Conservation (phyloP, 495 filamentous ascomycete species). For the Melanomma pulvis-pyrius region DNA sequence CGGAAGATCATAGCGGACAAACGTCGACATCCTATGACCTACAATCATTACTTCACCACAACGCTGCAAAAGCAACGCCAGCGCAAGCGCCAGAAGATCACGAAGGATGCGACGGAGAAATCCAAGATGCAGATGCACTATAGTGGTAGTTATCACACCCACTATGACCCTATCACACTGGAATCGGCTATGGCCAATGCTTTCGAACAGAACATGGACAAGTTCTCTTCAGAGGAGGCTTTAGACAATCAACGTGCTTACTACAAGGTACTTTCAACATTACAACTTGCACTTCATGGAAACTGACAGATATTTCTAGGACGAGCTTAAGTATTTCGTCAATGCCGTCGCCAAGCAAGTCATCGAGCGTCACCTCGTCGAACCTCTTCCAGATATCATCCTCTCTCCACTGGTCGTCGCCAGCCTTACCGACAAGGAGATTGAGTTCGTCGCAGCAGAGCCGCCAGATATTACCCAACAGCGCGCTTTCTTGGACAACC, state of each 20-base stretch:
- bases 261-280: conserved; percentile 36
- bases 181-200: neutral
- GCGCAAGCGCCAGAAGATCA: no score
- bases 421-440: conserved; percentile 38
- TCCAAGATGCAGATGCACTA: neutral
- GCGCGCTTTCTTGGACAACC: neutral
- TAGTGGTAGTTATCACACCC: no score
- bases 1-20: conserved; percentile 34
- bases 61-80: conserved; percentile 32
- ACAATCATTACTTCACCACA: conserved; percentile 41
- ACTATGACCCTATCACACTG: conserved; percentile 1
- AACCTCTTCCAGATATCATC: conserved; percentile 29
- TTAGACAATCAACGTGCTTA: conserved; percentile 32
- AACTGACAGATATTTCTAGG: conserved; percentile 18
- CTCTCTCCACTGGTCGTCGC: conserved; percentile 38
- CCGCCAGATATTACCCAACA: conserved; percentile 16
- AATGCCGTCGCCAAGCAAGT: conserved; percentile 41
- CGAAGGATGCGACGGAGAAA: neutral
- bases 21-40: conserved; percentile 35
- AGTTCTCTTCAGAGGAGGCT: conserved; percentile 34
- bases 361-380: conserved; percentile 45
- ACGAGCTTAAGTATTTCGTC: conserved; percentile 44
- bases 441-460: conserved; percentile 40
- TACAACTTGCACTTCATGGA: neutral
- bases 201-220: conserved; percentile 39